Base-by-base conservation (phyloP, 2,329 filamentous ascomycete genomes). In the Ceratocystis alfenasii region DNA sequence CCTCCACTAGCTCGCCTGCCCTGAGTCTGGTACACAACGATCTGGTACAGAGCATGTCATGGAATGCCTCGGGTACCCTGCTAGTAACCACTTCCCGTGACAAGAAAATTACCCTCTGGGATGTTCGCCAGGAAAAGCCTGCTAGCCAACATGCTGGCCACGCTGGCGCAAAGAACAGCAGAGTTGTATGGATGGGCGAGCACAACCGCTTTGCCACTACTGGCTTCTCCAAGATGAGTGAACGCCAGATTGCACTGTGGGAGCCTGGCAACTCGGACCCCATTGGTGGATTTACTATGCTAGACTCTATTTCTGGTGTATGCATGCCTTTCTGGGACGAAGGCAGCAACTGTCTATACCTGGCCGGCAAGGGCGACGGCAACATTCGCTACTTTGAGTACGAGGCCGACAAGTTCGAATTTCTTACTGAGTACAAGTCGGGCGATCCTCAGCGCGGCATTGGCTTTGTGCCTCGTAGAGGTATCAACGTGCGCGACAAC, bases 251-350 rank as follows among this genome's bases (percentile, higher is more conserved):
- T 71, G 94, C 89, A 64, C 81, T 99, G 46, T 99, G 94, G 94
- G 94, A 99, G 79, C 86, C 91, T 61, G 89, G 92, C 71, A 87
- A 85, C 69, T 84, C 86, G 45, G 87, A 95, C 72, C 94, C 94
- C 62, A 87, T 97, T 72, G 91, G 90, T 63, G 92, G 91, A 17
- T 96, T 96, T 78, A 87, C 84, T 72, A 88, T 89, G 71, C 83
- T 99, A 62, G 94, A 99, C 77, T 95, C 90, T 60, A 96, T 96
- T 72, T 96, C 93, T 59, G 94, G 94, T 74, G 92, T 99, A 68
- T 95, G 91, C 82, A 96, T 99, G 90, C 94, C 94, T 41, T 97
- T 99, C 83, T 99, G 94, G 94, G 94, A 99, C 74, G 93, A 97
- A 68, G 90, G 92, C 68, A 96, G 90, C 64, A 91, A 94, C 78